Evolutionary conservation across 306 rosid species (phyloP).

Genomic region (Amphicarpaea edgeworthii): DNA sequence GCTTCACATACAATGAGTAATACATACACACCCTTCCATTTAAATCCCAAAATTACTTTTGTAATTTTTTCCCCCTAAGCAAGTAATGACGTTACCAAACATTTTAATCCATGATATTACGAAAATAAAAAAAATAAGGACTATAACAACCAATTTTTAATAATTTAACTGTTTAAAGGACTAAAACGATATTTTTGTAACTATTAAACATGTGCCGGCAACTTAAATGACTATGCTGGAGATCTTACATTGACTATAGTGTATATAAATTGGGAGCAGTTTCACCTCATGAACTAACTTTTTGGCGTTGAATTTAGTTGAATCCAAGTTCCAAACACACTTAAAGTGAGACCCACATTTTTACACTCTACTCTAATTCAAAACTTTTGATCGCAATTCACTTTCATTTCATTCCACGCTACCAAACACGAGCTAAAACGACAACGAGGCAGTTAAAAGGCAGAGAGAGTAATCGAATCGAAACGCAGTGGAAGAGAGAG

Average conservation of each 20-base stretch:
- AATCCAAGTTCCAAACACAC: not conserved
- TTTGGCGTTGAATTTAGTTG: not conserved
- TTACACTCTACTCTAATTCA: no score
- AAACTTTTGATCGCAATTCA: no score
- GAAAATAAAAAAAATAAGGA: not conserved
- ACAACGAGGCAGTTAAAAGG: not conserved
- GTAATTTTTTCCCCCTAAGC: no score
- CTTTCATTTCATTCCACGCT: no score
- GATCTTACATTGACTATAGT: not conserved
- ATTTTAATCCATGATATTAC: not conserved
- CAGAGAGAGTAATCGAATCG: conserved; percentile 27
- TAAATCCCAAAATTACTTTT: no score
- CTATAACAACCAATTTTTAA: not conserved
- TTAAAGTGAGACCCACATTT: no score
- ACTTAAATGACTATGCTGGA: not conserved
- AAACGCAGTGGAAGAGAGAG: not conserved
- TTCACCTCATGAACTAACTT: not conserved
- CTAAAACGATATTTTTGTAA: not conserved
- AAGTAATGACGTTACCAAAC: not conserved
- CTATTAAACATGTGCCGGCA: not conserved
- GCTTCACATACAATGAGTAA: not conserved
- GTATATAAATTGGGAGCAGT: not conserved
- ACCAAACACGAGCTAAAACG: no score
- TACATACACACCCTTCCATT: not conserved
- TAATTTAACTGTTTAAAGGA: not conserved